phyloP scores from a whole-genome alignment of 2,329 filamentous ascomycete species.

The Coniochaeta pulveracea region DNA sequence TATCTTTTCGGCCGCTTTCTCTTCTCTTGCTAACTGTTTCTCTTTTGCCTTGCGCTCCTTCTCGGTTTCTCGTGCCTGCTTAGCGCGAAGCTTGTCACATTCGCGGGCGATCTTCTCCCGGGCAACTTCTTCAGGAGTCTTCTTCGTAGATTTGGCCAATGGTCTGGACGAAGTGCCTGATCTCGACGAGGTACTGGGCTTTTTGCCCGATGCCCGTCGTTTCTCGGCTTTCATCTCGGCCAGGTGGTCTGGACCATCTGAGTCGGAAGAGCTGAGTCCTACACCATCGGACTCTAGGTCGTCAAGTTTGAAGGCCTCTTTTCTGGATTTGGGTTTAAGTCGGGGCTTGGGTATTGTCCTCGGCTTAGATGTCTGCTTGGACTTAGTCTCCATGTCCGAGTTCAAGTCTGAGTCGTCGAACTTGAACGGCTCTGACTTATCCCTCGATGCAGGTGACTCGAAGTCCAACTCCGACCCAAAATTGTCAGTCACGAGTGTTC shows the following conservation, averaged over 20 bases:
- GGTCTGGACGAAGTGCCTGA: conserved; percentile 5
- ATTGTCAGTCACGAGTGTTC: no score
- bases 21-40: conserved; percentile 47
- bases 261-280: conserved; percentile 20
- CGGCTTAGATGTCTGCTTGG: no score
- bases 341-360: no score
- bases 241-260: conserved; percentile 39
- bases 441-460: no score
- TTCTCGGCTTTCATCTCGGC: conserved; percentile 17
- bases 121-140: conserved; percentile 23
- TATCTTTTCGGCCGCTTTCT: conserved; percentile 52
- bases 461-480: no score
- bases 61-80: conserved; percentile 37
- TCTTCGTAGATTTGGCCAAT: conserved; percentile 14
- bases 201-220: conserved; percentile 5
- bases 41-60: conserved; percentile 44
- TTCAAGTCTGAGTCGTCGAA: no score
- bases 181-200: neutral
- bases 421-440: no score
- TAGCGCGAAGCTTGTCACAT: conserved; percentile 41
- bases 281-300: neutral
- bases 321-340: no score
- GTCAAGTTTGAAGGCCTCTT: no score
- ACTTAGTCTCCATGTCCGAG: no score
- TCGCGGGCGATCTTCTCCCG: conserved; percentile 34